Evolutionary conservation across 2,329 filamentous ascomycete genomes (phyloP).

Genomic region (Lasiodiplodia gonubiensis): DNA sequence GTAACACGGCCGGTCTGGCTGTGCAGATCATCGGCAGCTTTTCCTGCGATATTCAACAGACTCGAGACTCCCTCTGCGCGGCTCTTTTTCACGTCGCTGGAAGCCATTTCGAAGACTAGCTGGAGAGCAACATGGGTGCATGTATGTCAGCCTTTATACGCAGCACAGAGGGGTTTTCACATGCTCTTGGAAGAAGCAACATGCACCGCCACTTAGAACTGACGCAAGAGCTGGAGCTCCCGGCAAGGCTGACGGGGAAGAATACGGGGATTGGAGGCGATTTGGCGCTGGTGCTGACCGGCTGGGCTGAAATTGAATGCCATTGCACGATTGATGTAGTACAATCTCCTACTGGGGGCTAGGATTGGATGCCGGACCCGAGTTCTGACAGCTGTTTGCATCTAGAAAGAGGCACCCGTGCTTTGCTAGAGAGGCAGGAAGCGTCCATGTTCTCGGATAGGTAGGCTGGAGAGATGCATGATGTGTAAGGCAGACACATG

Average conservation of each 20-base stretch:
- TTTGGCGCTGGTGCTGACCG: not conserved
- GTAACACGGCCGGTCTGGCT: constrained; percentile 1
- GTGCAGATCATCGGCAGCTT: constrained; percentile 1
- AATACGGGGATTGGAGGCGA: not conserved
- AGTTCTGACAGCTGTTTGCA: not conserved
- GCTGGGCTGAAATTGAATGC: not conserved
- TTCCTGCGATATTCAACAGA: constrained; percentile 4
- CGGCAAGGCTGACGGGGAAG: not conserved
- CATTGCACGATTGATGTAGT: not conserved
- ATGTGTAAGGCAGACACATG: constrained; percentile 19
- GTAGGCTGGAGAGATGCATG: not conserved
- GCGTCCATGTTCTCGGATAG: not conserved
- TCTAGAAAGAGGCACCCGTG: not conserved
- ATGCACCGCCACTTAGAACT: constrained; percentile 2
- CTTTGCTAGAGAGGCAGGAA: not conserved
- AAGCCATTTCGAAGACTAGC: not conserved
- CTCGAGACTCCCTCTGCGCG: not conserved
- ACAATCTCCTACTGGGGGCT: not conserved
- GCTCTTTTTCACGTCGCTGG: not conserved
- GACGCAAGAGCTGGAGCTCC: not conserved
- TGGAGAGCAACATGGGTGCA: not conserved
- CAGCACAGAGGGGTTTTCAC: not conserved
- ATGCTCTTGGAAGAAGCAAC: not conserved
- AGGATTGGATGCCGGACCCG: not conserved
- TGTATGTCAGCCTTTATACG: not conserved